These are phyloP conservation scores for Aulographum hederae DNA, from an alignment of 2,329 filamentous ascomycete genomes.

Conservation along the genomic window DNA sequence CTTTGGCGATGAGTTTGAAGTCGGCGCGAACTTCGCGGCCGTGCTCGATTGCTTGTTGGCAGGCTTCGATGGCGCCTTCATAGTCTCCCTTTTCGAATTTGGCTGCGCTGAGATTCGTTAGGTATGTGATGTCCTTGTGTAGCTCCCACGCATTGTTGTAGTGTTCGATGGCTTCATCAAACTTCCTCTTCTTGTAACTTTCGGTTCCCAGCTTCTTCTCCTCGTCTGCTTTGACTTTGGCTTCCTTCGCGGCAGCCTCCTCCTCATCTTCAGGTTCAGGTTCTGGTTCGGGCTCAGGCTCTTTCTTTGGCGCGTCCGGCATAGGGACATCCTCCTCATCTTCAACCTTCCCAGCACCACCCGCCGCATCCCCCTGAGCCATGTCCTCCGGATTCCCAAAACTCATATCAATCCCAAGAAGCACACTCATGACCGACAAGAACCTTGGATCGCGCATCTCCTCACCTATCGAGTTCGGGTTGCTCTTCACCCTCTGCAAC, in stretches of 20 bases:
- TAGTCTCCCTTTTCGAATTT: conserved; percentile 95
- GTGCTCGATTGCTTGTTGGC: conserved; percentile 75
- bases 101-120: conserved; percentile 89
- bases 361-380: conserved; percentile 21
- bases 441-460: conserved; percentile 82
- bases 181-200: conserved; percentile 95
- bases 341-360: conserved; percentile 24
- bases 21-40: conserved; percentile 80
- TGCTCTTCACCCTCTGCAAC: conserved; percentile 61
- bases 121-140: conserved; percentile 90
- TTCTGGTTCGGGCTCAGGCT: conserved; percentile 41
- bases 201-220: conserved; percentile 90
- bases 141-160: conserved; percentile 91
- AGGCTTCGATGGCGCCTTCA: conserved; percentile 68
- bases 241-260: conserved; percentile 64
- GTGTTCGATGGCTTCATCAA: conserved; percentile 85
- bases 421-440: conserved; percentile 80
- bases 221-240: conserved; percentile 81
- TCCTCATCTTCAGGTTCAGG: conserved; percentile 64
- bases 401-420: conserved; percentile 86
- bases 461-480: conserved; percentile 63
- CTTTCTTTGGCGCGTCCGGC: conserved; percentile 41
- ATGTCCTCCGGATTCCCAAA: conserved; percentile 32
- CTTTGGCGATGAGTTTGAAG: conserved; percentile 95
- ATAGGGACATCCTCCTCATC: conserved; percentile 59